Evolutionary conservation across 176 grass and related monocot species (phyloP).

Genomic region (Rhipidocladum racemiflorum): DNA sequence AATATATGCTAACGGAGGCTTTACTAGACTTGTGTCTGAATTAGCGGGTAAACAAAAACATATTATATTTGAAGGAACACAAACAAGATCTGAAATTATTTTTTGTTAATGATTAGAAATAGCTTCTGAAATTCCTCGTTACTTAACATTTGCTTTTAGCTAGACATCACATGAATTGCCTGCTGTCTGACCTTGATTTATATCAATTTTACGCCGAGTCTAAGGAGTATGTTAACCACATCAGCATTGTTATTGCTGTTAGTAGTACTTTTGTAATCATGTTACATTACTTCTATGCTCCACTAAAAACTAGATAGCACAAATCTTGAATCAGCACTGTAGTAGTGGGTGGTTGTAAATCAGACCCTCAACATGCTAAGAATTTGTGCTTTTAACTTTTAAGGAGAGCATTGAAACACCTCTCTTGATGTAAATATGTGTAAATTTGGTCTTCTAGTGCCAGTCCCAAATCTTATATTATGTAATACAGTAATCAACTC

Average conservation of each 20-base stretch:
- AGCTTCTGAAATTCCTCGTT: neutral
- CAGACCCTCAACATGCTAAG: neutral
- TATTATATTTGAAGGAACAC: neutral
- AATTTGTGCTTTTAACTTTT: slow-evolving; percentile 7
- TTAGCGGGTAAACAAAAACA: neutral
- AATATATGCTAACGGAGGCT: no score
- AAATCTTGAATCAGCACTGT: neutral
- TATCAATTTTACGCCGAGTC: neutral
- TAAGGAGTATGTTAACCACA: neutral
- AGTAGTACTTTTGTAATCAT: neutral
- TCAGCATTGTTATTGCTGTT: neutral
- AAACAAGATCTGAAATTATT: neutral
- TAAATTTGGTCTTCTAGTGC: neutral
- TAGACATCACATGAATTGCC: neutral
- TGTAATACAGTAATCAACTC: neutral
- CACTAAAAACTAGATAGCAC: neutral
- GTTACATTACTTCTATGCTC: neutral
- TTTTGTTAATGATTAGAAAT: neutral
- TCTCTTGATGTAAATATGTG: neutral
- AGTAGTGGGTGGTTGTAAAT: neutral
- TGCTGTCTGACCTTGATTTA: neutral
- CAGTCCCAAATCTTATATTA: neutral
- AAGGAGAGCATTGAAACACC: neutral
- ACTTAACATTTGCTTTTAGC: neutral
- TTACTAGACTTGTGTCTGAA: neutral